Base-by-base conservation (phyloP, 2,329 filamentous ascomycete species). In the Aspergillus persii region DNA sequence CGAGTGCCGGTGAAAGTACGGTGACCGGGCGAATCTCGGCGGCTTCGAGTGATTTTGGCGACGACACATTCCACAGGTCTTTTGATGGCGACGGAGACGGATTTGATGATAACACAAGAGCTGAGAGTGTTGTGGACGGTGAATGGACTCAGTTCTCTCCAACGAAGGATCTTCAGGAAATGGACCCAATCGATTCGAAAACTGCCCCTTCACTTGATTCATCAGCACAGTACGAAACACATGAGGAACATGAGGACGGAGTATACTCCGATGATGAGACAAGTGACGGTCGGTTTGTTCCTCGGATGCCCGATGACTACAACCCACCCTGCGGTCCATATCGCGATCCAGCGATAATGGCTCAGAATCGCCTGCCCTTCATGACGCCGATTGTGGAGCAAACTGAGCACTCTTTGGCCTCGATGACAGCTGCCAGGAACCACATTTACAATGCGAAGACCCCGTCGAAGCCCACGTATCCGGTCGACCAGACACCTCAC, bases 371-470 rank as follows among this genome's bases (percentile, higher is more conserved):
- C 56, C 81, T 98, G 8, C 95, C 94, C 3, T 99, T 98, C 74
- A 98, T 99, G 95, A 99, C 95, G 0, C 95, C 95, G 1, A 99
- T 99, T 65, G 94, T 95, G 1, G 95, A 99, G 75, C 88, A 92
- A 68, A 99, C 95, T 0, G 95, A 99, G 76, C 90, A 88, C 9
- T 97, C 93, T 0, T 78, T 98, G 39, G 77, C 89, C 47, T 84
- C 85, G 4, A 86, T 30, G 82, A 85, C 54, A 77, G 81, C 64
- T 71, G 81, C 56, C 80, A 80, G 66, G 84, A 84, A 73, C 83
- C 83, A 64, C 84, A 84, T 74, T 80, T 86, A 73, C 68, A 83
- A 82, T 55, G 83, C 86, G 52, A 96, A 95, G 76, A 96, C 92
- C 4, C 92, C 92, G 15, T 92, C 86, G 66, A 89, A 88, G 67